Evolutionary conservation across 345 rosid genomes (phyloP).

Genomic region (Eutrema japonicum): DNA sequence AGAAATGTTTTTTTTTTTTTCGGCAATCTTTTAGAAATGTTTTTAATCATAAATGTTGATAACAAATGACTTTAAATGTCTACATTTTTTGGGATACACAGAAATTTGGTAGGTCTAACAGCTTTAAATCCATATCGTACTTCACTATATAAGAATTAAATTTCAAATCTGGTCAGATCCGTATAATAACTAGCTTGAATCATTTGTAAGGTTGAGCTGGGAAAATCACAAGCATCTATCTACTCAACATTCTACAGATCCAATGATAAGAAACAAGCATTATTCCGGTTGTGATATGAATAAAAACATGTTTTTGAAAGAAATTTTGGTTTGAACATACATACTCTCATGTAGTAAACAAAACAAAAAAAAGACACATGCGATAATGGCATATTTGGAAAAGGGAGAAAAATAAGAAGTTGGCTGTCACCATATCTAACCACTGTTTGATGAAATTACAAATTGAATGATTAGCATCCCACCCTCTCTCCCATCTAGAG

Average conservation of each 20-base stretch:
- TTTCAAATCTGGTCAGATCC: conserved; percentile 12
- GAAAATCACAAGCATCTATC: neutral
- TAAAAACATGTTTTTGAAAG: neutral
- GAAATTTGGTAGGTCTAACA: conserved; percentile 25
- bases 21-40: neutral
- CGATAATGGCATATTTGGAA: neutral
- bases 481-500: conserved; percentile 14
- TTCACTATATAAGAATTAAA: conserved; percentile 1
- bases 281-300: neutral
- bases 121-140: conserved; percentile 28
- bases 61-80: conserved; percentile 20
- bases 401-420: neutral
- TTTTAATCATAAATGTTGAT: conserved; percentile 10
- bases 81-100: conserved; percentile 15
- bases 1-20: neutral
- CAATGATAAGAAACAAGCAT: neutral
- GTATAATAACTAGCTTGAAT: neutral
- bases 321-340: neutral
- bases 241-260: neutral
- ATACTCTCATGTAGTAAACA: neutral
- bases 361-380: neutral
- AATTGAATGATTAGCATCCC: conserved; percentile 33
- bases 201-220: conserved; percentile 7
- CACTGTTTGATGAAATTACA: conserved; percentile 29
- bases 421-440: conserved; percentile 32